Evolutionary conservation across 2,329 filamentous ascomycete genomes (phyloP), one percentile per base, ranked within the genome.

Genomic region (Parastagonospora avenae): DNA sequence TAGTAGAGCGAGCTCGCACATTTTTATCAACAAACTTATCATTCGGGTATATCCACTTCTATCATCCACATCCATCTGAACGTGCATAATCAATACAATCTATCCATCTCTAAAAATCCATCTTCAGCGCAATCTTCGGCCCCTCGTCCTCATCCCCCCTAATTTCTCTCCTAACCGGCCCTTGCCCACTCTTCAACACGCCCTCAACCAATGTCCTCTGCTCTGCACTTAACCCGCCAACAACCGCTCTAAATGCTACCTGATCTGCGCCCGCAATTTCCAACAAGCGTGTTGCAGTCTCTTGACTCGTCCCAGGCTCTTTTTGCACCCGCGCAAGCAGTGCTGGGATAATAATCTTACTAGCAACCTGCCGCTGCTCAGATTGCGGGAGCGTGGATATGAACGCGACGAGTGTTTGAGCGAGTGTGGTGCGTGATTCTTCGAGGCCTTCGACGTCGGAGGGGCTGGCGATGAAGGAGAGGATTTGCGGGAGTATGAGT

Each of bases 111-210:
- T 60, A 59, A 81, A 99, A 97, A 73, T 96, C 82, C 90, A 97
- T 95, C 82, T 95, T 94, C 68, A 99, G 75, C 46, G 91, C 91
- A 80, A 99, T 99, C 57, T 80, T 94, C 10, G 94, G 94, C 73
- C 80, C 78, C 37, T 74, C 77, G 42, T 78, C 77, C 41, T 77
- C 76, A 42, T 85, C 85, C 27, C 78, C 83, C 29, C 77, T 83
- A 46, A 77, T 82, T 50, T 79, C 76, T 51, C 76, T 79, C 43
- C 37, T 75, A 64, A 52, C 68, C 67, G 69, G 60, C 65, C 62
- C 64, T 71, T 76, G 59, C 72, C 83, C 77, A 19, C 82, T 84
- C 72, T 85, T 83, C 53, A 96, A 84, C 12, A 96, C 87, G 59
- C 87, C 86, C 75, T 96, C 93, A 77, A 97, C 83, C 59, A 94